Evolutionary conservation across 345 rosid species (phyloP), one percentile per base, ranked within the genome.

Genomic region (Turritis glabra): DNA sequence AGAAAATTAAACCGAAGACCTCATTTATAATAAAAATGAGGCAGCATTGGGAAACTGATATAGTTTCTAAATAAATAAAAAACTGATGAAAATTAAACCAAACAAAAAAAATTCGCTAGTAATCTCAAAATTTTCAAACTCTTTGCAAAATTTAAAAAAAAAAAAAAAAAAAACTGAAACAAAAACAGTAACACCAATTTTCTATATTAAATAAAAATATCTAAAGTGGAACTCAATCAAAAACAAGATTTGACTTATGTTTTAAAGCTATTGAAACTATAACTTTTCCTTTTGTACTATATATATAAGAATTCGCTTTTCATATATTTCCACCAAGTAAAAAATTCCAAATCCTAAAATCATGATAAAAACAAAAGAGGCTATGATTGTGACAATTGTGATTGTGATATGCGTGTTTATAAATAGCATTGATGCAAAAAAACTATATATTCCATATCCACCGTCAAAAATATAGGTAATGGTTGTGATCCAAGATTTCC

Each of bases 401-500:
- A 57, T 57, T 30, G 17, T 58, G 11, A 0, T 32, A 11, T 19
- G 65, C 4, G 5, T 70, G 47, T 46, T 21, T 30, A 58, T 57
- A 30, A 44, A 25, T 22, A 43, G 44, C 33, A 44, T 21, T 13
- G 41, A 55, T 27, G 30, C 41, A 8, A 3, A 5, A 64, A 5
- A 7, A 32, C 9, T 0, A 37, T 23, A 21, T 25, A 35, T 35
- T 9, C 37, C 11, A 2, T 32, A 8, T 32, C 11, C 10, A 32
- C 10, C 10, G 3, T 32, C 37, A 8, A 32, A 8, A 32, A 4
- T 5, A 19, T 57, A 57, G 3, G 22, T 40, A 9, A 8, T 2
- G 53, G 26, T 19, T 64, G 69, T 47, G 7, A 64, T 46, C 29
- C 56, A 64, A 64, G 21, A 64, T 63, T 63, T 26, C 67, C 67